Base-by-base conservation (phyloP, 176 grass and related monocot genomes). In the Secale cereale region DNA sequence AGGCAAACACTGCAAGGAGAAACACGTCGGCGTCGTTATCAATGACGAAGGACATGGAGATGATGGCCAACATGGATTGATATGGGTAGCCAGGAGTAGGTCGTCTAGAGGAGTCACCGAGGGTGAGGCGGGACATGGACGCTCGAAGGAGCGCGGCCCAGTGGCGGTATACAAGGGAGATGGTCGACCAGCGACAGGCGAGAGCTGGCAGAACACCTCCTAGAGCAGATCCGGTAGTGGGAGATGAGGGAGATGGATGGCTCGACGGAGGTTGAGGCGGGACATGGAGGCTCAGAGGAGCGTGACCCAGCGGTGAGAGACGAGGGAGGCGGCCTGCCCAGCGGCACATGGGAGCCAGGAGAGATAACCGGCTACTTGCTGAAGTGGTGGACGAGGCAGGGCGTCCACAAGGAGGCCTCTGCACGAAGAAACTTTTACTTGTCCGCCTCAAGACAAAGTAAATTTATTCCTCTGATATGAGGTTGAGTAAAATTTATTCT, bases 291-390 rank as follows among this genome's bases (percentile, higher is more conserved):
- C 89, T 60, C 89, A 86, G 77, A 95, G 89, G 37, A 98, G 91
- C 8, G 56, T 28, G 25, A 93, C 80, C 95, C 95, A 98, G n/a
- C 92, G 91, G 60, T 88, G 95, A 71, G 92, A 98, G 22, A 91
- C 85, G 23, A 85, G 95, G 76, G 92, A 98, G 22, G 90, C 85
- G 19, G 87, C 62, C 27, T 86, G 89, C 16, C 87, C 81, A 4
- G 92, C 65, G 39, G 87, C 77, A 29, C 77, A 72, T 39, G 87
- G 95, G 31, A 95, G 85, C 23, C 3, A 4, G 32, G 32, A 4
- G 32, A 33, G 32, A 33, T 2, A 2, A 33, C 32, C 32, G 32
- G 3, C 32, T 33, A 33, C 32, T 33, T 33, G 32, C 5, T 33
- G 32, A 2, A 5, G 32, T 4, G 3, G 32, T 4, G 3, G 32